Conservation (phyloP, 768 basidiomycete genomes). For the Mycena vitilis region DNA sequence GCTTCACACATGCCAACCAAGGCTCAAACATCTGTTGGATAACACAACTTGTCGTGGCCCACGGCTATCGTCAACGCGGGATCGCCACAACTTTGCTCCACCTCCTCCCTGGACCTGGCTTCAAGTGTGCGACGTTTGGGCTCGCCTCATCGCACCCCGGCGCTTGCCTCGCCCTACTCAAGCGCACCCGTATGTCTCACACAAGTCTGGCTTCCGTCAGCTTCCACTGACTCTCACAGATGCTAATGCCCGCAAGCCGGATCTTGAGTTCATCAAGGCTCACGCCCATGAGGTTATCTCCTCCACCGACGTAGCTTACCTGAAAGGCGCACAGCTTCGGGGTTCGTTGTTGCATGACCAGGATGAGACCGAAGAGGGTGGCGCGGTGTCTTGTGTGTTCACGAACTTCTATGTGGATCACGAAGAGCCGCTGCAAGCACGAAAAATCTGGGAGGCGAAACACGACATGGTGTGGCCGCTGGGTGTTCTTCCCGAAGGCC, state of each 20-base stretch:
- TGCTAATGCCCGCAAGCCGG: conserved; percentile 13
- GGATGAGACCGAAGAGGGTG: neutral
- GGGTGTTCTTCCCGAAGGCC: neutral
- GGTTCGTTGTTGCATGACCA: conserved; percentile 9
- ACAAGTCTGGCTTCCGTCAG: neutral
- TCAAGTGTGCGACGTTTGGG: conserved; percentile 12
- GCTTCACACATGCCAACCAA: neutral
- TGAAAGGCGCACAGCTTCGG: conserved; percentile 15
- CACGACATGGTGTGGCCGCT: neutral
- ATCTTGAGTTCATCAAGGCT: conserved; percentile 14
- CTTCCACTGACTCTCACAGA: conserved; percentile 12
- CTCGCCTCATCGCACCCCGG: conserved; percentile 18
- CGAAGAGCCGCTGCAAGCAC: neutral
- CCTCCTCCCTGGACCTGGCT: conserved; percentile 14
- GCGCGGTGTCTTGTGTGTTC: conserved; percentile 3
- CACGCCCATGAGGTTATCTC: conserved; percentile 5
- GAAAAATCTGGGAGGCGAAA: neutral
- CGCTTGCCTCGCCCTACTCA: conserved; percentile 12
- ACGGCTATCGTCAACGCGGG: neutral
- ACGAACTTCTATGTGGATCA: neutral
- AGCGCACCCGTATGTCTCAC: conserved; percentile 14
- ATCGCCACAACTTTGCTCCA: conserved; percentile 5
- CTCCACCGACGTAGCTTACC: conserved; percentile 15
- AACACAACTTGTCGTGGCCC: conserved; percentile 13
- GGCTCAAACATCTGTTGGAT: conserved; percentile 15